phyloP scores from a whole-genome alignment of 805 yeast species.

The Metschnikowia baotianmanensis region DNA sequence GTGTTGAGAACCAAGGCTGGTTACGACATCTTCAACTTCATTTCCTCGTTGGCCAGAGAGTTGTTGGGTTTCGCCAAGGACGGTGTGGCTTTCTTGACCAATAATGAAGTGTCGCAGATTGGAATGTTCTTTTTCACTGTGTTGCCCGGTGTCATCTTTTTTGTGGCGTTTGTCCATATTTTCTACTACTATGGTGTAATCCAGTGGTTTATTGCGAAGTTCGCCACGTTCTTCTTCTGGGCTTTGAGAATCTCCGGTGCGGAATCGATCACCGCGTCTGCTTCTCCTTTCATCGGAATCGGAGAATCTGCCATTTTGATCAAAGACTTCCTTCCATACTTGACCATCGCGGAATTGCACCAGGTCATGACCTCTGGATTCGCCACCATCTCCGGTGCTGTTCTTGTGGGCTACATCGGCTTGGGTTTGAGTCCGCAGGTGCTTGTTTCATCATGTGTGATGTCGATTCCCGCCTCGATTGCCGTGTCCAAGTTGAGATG shows the following conservation, averaged over 20 bases:
- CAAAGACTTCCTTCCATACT: conserved; percentile 56
- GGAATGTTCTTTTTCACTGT: conserved; percentile 56
- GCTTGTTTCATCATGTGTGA: conserved; percentile 62
- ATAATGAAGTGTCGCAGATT: conserved; percentile 34
- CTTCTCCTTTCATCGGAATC: conserved; percentile 64
- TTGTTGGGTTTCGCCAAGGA: conserved; percentile 55
- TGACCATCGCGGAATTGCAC: conserved; percentile 60
- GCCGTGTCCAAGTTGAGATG: conserved; percentile 58
- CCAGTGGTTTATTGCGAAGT: conserved; percentile 59
- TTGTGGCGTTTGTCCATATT: conserved; percentile 60
- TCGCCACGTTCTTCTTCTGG: conserved; percentile 60
- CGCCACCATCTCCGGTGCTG: conserved; percentile 64
- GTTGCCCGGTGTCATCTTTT: conserved; percentile 61
- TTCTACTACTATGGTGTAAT: conserved; percentile 58
- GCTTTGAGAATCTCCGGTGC: conserved; percentile 58
- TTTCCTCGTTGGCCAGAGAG: conserved; percentile 54
- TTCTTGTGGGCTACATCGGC: conserved; percentile 59
- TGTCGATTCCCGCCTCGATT: conserved; percentile 65
- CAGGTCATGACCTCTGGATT: conserved; percentile 63
- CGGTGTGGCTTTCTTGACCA: conserved; percentile 61
- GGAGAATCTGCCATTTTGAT: conserved; percentile 64
- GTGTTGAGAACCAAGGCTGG: conserved; percentile 60
- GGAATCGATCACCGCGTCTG: conserved; percentile 64
- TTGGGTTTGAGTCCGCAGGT: conserved; percentile 63
- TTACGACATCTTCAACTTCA: conserved; percentile 59